Evolutionary conservation across 78 protist genomes (phyloP), one percentile per base, ranked within the genome.

Genomic region (Dictyostelium intermedium): DNA sequence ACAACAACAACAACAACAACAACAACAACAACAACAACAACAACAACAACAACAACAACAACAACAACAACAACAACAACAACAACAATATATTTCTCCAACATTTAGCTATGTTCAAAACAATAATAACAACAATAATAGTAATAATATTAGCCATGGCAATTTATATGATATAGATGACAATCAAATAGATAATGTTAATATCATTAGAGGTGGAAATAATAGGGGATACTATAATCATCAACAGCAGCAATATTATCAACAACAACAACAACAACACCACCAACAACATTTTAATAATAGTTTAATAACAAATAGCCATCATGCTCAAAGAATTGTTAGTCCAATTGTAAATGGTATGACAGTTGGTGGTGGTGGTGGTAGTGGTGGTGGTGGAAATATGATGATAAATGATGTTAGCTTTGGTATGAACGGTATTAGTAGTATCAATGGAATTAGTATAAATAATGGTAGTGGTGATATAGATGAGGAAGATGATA

Each of bases 401-500:
- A 39, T 16, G n/a, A 74, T 32, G 34, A 74, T 35, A 5, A 77
- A 32, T 39, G 35, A 25, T n/a, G 47, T 37, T 23, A 76, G 45
- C 25, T 74, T 35, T 20, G 45, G 45, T 74, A 56, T 56, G n/a
- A 56, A 56, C 20, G 47, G 56, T 5, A 35, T 32, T 18, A 76
- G 25, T 41, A 32, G 35, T 11, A 76, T 39, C n/a, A 39, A 82
- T 82, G 50, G 66, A 20, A 18, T 30, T 23, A n/a, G 47, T 2
- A 50, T 13, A 34, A 27, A 56, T 18, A 16, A 60, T 60, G 47
- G 37, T 2, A 30, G 84, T 25, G 84, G n/a, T n/a, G 45, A 13
- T 10, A 43, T 27, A 56, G 74, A 82, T 35, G 53, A 89, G 23
- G 94, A 80, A 16, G 94, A 89, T 20, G 87, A 89, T 13, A 25